Base-by-base conservation (phyloP, 2,329 filamentous ascomycete species). In the Alternaria sp. region DNA sequence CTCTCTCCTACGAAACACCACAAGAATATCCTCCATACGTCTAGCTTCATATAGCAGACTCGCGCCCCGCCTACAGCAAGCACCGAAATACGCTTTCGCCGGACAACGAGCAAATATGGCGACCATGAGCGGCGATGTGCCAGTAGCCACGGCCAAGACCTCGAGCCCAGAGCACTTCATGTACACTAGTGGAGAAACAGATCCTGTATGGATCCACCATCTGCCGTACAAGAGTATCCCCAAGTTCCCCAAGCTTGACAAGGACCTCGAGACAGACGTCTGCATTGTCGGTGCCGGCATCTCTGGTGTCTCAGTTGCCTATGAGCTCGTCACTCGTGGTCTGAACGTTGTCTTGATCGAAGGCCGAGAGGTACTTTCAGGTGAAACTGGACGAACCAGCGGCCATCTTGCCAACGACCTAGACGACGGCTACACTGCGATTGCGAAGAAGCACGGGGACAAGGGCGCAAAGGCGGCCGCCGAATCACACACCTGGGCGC, bases 381-480 rank as follows among this genome's bases (percentile, higher is more conserved):
- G 86, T 3, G 87, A 88, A 71, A 84, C 82, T 0, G 85, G 85
- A 1, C 78, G 86, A 5, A 88, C 86, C 0, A 84, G 81, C 45
- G 86, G 86, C 0, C 86, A 88, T 68, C 73, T 88, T 28, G 82
- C 85, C 3, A 87, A 82, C 61, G 84, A 84, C 4, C 75, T 88
- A 3, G 87, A 88, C 28, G 86, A 87, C 55, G 82, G 83, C 3
- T 88, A 87, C 62, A 68, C 79, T 1, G 79, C 82, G 23, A 86
- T 88, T 56, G 80, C 80, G 8, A 82, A 83, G 74, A 86, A 86
- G 72, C 86, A 87, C 55, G 85, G 86, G 0, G 73, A 82, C 20
- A 75, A 81, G 0, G 84, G 85, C 1, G 86, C 86, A 0, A 80
- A 79, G 60, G 68, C 77, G 1, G 85, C 85, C 0, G 86, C 85